Conservation (phyloP, 2,329 filamentous ascomycete genomes). For the Hirsutella rhossiliensis region DNA sequence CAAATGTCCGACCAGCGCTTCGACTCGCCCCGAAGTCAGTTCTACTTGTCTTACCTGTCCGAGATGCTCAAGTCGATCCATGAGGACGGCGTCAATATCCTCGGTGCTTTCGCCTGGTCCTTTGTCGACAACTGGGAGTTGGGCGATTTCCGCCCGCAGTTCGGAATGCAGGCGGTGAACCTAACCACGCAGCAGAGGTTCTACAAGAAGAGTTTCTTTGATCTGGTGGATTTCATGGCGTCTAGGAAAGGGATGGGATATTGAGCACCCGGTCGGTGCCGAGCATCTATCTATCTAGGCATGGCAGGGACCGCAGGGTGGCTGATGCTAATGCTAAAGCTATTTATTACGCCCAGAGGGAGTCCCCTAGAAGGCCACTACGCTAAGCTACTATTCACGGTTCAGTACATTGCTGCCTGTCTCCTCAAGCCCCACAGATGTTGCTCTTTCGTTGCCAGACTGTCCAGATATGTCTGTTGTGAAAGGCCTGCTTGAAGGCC, state of each 20-base stretch:
- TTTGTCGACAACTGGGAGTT: constrained; percentile 44
- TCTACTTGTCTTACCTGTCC: constrained; percentile 41
- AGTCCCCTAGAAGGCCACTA: no score
- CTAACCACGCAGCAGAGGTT: constrained; percentile 34
- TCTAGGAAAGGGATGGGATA: constrained; percentile 6
- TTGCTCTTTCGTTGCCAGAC: no score
- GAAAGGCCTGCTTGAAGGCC: no score
- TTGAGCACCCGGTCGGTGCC: background rate
- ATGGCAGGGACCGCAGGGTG: no score
- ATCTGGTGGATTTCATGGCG: constrained; percentile 39
- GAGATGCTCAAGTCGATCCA: constrained; percentile 43
- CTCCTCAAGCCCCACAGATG: no score
- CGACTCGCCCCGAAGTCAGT: constrained; percentile 39
- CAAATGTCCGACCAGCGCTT: constrained; percentile 36
- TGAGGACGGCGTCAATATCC: constrained; percentile 41
- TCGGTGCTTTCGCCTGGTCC: constrained; percentile 42
- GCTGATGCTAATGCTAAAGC: no score
- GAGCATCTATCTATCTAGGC: no score
- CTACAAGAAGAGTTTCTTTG: constrained; percentile 48
- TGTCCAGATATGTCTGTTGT: no score
- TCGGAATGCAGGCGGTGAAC: constrained; percentile 45
- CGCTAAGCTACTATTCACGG: no score
- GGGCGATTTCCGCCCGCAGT: constrained; percentile 30
- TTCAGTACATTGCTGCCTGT: no score
- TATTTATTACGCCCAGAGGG: no score